Conservation (phyloP, 371 early-diverging fungal species). For the Mucor mucedo region DNA sequence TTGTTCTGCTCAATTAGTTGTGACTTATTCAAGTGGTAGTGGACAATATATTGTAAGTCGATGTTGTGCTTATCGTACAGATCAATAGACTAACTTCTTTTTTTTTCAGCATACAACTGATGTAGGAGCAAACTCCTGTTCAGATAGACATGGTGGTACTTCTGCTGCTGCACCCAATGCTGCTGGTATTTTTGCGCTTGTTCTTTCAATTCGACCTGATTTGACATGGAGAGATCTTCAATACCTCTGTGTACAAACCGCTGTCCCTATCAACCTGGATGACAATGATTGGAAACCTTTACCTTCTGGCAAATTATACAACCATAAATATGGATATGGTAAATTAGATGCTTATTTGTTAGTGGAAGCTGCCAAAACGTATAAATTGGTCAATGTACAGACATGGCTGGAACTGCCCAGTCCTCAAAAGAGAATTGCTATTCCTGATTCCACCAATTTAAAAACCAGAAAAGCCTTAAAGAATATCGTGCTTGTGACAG, state of each 20-base stretch:
- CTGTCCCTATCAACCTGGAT: slow-evolving; percentile 70
- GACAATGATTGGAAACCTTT: slow-evolving; percentile 69
- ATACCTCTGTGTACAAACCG: slow-evolving; percentile 80
- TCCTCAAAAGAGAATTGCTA: slow-evolving; percentile 49
- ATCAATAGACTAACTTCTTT: not conserved
- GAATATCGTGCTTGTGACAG: slow-evolving; percentile 50
- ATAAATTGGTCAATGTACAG: slow-evolving; percentile 69
- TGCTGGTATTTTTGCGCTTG: slow-evolving; percentile 93
- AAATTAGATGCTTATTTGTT: slow-evolving; percentile 84
- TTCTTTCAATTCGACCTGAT: slow-evolving; percentile 84
- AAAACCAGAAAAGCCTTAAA: slow-evolving; percentile 42
- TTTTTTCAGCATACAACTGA: slow-evolving; percentile 82
- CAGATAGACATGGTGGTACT: slow-evolving; percentile 89
- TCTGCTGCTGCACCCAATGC: slow-evolving; percentile 97
- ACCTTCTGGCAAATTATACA: slow-evolving; percentile 72
- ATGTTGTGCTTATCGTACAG: no score
- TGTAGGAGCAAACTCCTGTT: slow-evolving; percentile 72
- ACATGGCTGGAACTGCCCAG: slow-evolving; percentile 55
- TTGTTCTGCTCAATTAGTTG: slow-evolving; percentile 89
- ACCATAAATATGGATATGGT: slow-evolving; percentile 93
- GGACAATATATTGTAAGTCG: slow-evolving; percentile 72
- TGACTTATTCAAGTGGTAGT: slow-evolving; percentile 87
- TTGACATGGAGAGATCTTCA: slow-evolving; percentile 94
- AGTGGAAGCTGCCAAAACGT: slow-evolving; percentile 79
- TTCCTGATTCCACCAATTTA: slow-evolving; percentile 58